Evolutionary conservation across 371 early-diverging fungal species (phyloP), one percentile per base, ranked within the genome.

Genomic region (Coemansia sp.): DNA sequence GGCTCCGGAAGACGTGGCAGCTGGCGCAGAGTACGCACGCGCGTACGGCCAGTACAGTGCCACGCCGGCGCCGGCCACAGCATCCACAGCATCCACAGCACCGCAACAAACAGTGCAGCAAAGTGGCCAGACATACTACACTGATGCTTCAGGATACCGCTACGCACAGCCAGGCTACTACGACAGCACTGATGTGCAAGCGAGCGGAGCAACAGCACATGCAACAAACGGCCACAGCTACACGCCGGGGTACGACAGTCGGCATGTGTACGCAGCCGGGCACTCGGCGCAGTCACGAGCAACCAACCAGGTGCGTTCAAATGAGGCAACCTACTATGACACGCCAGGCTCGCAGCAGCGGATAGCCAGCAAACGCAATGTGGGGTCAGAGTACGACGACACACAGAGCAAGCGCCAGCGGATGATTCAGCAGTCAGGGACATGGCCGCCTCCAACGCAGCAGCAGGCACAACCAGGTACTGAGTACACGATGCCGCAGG

Each of bases 391-490:
- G 18, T 71, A 63, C 54, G 60, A 67, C 6, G 67, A 66, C 2
- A 39, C 62, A 28, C 52, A 28, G 16, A 57, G 44, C 28, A 78
- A 78, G 66, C 66, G 78, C 12, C 78, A 78, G 61, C 65, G 78
- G 42, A 28, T 69, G 55, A 50, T 59, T 42, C 69, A 61, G 47
- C 59, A 63, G 16, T 59, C 74, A 4, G 54, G 59, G n/a, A 55
- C 60, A 25, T 69, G 69, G 75, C 28, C 69, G 23, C 11, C 64
- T 5, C 20, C 67, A 1, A 42, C 57, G 5, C 39, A 58, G 5
- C 55, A 48, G 26, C 70, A 58, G 6, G 30, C 66, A 28, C 39
- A 25, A 4, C 3, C 30, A 5, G 18, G 33, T 16, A 6, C 56
- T 14, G 56, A 56, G 37, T 56, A 56, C 9, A 37, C 20, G 8